These are phyloP conservation scores for Ammopiptanthus mongolicus DNA, from an alignment of 306 rosid species.

Conservation along the genomic window DNA sequence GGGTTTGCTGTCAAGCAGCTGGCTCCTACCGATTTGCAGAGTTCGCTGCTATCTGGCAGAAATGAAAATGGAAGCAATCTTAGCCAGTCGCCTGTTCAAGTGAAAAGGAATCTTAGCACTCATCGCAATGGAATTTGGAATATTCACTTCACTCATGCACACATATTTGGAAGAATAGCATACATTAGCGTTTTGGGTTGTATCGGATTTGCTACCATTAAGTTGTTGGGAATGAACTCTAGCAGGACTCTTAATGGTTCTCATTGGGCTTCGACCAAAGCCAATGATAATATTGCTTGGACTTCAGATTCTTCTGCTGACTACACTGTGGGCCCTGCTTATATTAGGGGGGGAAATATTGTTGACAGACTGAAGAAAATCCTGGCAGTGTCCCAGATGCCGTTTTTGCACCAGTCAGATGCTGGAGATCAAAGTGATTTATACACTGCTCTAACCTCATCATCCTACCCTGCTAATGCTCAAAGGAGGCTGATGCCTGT, in stretches of 20 bases:
- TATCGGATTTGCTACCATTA: conserved; percentile 58
- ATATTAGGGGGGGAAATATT: conserved; percentile 41
- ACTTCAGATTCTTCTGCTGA: conserved; percentile 46
- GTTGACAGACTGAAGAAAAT: conserved; percentile 48
- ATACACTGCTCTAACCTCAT: conserved; percentile 25
- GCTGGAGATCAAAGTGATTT: conserved; percentile 31
- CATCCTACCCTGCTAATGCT: conserved; percentile 36
- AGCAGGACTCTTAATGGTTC: conserved; percentile 43
- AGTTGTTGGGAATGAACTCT: conserved; percentile 47
- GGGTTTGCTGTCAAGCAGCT: conserved; percentile 83
- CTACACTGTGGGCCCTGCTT: conserved; percentile 45
- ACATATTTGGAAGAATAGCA: conserved; percentile 44
- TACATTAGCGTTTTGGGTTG: conserved; percentile 60
- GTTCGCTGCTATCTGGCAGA: conserved; percentile 57
- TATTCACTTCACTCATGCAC: conserved; percentile 33
- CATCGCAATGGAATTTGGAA: conserved; percentile 54
- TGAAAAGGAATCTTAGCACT: conserved; percentile 68
- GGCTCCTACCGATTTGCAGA: conserved; percentile 67
- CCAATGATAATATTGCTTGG: conserved; percentile 38
- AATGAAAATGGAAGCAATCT: conserved; percentile 35
- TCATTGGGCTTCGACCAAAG: conserved; percentile 30
- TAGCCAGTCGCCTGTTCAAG: conserved; percentile 52
- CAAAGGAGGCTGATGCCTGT: conserved; percentile 58
- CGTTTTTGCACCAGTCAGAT: conserved; percentile 36
- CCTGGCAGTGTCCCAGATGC: conserved; percentile 38